Evolutionary conservation across 352 stramenopile genomes (phyloP).

Genomic region (Albugo candida): DNA sequence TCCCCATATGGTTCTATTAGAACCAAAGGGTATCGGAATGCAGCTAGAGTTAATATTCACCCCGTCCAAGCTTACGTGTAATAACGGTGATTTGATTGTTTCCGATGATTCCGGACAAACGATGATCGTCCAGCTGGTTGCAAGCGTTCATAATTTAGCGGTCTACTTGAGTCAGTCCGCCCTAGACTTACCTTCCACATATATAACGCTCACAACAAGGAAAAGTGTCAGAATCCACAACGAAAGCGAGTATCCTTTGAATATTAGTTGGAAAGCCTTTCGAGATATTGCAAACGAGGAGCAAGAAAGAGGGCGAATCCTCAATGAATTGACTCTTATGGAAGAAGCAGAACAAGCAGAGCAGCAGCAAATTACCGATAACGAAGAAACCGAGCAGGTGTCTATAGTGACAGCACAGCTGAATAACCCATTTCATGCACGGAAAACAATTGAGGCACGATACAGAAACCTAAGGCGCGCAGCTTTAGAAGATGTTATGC

Average conservation of each 20-base stretch:
- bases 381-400: slow-evolving; percentile 4
- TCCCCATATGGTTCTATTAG: slow-evolving; percentile 41
- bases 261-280: slow-evolving; percentile 88
- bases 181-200: slow-evolving; percentile 72
- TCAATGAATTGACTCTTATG: slow-evolving; percentile 70
- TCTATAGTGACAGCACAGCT: slow-evolving; percentile 18
- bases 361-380: slow-evolving; percentile 18
- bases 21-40: slow-evolving; percentile 25
- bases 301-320: slow-evolving; percentile 52
- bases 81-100: slow-evolving; percentile 62
- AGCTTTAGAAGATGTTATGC: slow-evolving; percentile 79
- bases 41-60: slow-evolving; percentile 63
- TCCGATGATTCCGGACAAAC: slow-evolving; percentile 63
- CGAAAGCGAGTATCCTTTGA: slow-evolving; percentile 77
- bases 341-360: slow-evolving; percentile 50
- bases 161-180: slow-evolving; percentile 78
- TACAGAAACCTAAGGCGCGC: slow-evolving; percentile 82
- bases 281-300: slow-evolving; percentile 46
- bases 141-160: slow-evolving; percentile 71
- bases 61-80: slow-evolving; percentile 16
- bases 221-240: slow-evolving; percentile 87
- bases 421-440: slow-evolving; percentile 21
- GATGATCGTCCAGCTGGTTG: slow-evolving; percentile 45
- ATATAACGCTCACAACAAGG: slow-evolving; percentile 82
- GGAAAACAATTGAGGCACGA: slow-evolving; percentile 72